These are phyloP conservation scores for Gossypium longicalyx DNA, from an alignment of 345 rosid genomes.

Conservation along the genomic window DNA sequence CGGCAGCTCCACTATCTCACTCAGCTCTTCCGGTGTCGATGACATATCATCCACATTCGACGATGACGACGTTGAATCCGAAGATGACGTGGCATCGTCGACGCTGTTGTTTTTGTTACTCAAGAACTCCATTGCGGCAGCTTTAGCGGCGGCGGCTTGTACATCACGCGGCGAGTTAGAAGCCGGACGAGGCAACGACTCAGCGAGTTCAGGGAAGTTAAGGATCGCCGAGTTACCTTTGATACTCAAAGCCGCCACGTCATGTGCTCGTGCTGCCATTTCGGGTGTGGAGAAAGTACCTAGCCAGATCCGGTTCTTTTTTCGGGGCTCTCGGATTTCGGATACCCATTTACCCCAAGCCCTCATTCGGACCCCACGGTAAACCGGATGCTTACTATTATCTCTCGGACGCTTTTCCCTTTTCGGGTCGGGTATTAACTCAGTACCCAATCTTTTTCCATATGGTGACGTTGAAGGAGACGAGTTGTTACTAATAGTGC, in stretches of 20 bases:
- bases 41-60: constrained; percentile 32
- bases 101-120: not conserved
- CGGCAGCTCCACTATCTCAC: constrained; percentile 84
- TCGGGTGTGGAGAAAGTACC: constrained; percentile 59
- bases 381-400: constrained; percentile 36
- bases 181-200: constrained; percentile 39
- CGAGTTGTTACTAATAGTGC: not conserved
- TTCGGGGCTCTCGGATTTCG: constrained; percentile 63
- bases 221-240: constrained; percentile 48
- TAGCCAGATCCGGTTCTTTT: constrained; percentile 63
- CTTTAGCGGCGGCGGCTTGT: constrained; percentile 52
- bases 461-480: constrained; percentile 12
- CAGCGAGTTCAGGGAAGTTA: constrained; percentile 51
- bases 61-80: constrained; percentile 22
- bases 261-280: constrained; percentile 71
- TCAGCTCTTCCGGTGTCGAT: constrained; percentile 59
- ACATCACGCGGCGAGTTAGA: constrained; percentile 44
- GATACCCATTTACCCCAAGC: constrained; percentile 68
- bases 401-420: constrained; percentile 31
- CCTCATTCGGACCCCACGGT: constrained; percentile 58
- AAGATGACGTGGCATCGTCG: not conserved
- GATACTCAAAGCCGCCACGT: constrained; percentile 50
- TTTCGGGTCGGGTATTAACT: not conserved
- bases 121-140: constrained; percentile 40
- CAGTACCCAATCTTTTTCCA: not conserved